Evolutionary conservation across 2,329 filamentous ascomycete species (phyloP), one percentile per base, ranked within the genome.

Genomic region (Cordyceps militaris): DNA sequence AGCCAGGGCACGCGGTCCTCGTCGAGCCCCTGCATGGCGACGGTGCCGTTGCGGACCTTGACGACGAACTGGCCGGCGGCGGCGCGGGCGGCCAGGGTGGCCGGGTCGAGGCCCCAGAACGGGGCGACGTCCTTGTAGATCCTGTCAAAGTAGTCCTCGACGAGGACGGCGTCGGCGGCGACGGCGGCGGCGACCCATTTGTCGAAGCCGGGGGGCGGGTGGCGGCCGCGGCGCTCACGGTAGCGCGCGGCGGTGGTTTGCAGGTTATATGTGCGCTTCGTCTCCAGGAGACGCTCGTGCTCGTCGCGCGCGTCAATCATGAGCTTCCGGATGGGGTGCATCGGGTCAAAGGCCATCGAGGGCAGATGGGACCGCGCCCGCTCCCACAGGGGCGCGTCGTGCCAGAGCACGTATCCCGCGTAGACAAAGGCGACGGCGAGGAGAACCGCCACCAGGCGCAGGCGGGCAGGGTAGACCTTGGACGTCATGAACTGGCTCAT

Each of bases 71-170:
- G 70, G 70, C 74, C 78, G 6, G 71, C 65, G n/a, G 70, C 67
- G 47, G 78, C 76, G 40, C 73, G 70, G 36, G 66, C 63, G 47
- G 68, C 67, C 11, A 73, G 66, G 50, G 73, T 70, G 32, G 71
- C 68, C 19, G 74, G 68, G 32, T 80, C 76, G 34, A 83, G 68
- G 2, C 74, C 81, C 83, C 82, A 86, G 64, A 82, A 85, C 2
- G 83, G 83, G 47, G 78, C 72, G 55, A 86, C 64, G 65, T 87
- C 83, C 61, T 83, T 78, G 71, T 84, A 83, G 58, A 86, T 82
- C 59, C 83, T 81, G 64, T 85, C 80, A 69, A 84, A 86, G 64
- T 82, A 86, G 56, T 83, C 79, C 64, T 86, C 83, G 40, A 86
- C 74, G 10, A 85, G 73, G 57, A 85, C 69, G n/a, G 80, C 77